Conservation (phyloP, 495 filamentous ascomycete species). For the Neurospora africana region DNA sequence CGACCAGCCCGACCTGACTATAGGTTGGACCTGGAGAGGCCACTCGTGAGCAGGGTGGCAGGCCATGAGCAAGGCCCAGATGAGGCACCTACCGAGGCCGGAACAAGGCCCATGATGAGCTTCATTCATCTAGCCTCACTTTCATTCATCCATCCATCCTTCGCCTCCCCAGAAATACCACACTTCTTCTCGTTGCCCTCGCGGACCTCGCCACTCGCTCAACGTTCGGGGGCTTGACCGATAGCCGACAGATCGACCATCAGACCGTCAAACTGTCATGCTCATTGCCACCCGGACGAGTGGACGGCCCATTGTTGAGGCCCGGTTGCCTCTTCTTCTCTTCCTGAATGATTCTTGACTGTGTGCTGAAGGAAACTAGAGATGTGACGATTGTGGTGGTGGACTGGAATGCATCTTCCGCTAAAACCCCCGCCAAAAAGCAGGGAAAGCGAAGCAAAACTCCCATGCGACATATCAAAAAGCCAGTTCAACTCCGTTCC, state of each 20-base stretch:
- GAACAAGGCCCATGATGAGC: neutral
- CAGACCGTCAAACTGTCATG: neutral
- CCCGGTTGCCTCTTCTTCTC: neutral
- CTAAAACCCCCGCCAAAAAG: too few relatives aligned
- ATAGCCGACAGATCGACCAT: neutral
- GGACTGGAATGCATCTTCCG: too few relatives aligned
- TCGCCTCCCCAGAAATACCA: neutral
- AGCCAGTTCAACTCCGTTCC: neutral
- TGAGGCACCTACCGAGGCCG: neutral
- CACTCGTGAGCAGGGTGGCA: neutral
- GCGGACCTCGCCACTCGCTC: neutral
- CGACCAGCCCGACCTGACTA: neutral
- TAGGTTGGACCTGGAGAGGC: neutral
- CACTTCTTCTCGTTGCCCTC: neutral
- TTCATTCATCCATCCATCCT: neutral
- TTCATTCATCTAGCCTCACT: neutral
- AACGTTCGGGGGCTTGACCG: neutral
- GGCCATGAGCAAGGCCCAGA: neutral
- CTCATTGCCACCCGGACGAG: neutral
- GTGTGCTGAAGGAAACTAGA: too few relatives aligned
- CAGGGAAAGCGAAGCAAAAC: neutral
- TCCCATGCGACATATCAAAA: neutral
- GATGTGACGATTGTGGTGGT: too few relatives aligned
- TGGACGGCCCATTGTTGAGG: neutral
- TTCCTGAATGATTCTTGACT: neutral